Evolutionary conservation across 1,284 basidiomycete species (phyloP).

Genomic region (Tremellales sp.): DNA sequence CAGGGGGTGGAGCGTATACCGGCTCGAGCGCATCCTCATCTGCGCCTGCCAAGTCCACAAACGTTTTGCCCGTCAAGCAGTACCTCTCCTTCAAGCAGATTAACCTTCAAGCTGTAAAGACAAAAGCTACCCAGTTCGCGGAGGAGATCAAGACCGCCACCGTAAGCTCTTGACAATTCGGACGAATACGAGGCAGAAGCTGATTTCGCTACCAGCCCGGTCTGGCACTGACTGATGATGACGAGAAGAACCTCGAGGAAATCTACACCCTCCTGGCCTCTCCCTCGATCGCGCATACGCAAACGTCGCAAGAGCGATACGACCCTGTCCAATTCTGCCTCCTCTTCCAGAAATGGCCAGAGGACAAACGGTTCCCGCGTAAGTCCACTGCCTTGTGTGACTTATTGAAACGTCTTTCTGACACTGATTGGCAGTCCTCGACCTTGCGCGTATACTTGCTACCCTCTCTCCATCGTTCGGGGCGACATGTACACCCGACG

Average conservation of each 20-base stretch:
- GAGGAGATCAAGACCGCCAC: slow-evolving; percentile 55
- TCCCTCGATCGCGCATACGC: slow-evolving; percentile 48
- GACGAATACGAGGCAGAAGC: background rate
- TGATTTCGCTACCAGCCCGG: slow-evolving; percentile 55
- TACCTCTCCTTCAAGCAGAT: slow-evolving; percentile 77
- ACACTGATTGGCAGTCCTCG: slow-evolving; percentile 61
- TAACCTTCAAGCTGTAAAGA: slow-evolving; percentile 79
- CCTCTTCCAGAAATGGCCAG: slow-evolving; percentile 74
- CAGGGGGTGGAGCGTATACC: slow-evolving; percentile 12
- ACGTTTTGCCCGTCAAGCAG: slow-evolving; percentile 46
- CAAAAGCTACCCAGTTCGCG: slow-evolving; percentile 78
- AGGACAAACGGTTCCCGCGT: slow-evolving; percentile 77
- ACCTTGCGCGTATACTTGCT: slow-evolving; percentile 74
- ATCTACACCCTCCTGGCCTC: slow-evolving; percentile 62
- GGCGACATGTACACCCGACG: slow-evolving; percentile 53
- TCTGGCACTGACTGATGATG: slow-evolving; percentile 65
- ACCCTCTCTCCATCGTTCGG: slow-evolving; percentile 57
- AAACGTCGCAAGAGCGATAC: slow-evolving; percentile 12
- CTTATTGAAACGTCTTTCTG: background rate
- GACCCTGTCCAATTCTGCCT: slow-evolving; percentile 64
- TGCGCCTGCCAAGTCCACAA: slow-evolving; percentile 46
- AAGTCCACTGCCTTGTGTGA: slow-evolving; percentile 22
- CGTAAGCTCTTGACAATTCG: slow-evolving; percentile 17
- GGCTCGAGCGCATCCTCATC: slow-evolving; percentile 31
- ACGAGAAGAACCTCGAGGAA: slow-evolving; percentile 61